A percentile compares a stretch with the other conserved stretches of the same genome.
These are phyloP conservation scores for Xylariaceae sp. DNA, from an alignment of 2,329 filamentous ascomycete genomes.

Conservation along the genomic window DNA sequence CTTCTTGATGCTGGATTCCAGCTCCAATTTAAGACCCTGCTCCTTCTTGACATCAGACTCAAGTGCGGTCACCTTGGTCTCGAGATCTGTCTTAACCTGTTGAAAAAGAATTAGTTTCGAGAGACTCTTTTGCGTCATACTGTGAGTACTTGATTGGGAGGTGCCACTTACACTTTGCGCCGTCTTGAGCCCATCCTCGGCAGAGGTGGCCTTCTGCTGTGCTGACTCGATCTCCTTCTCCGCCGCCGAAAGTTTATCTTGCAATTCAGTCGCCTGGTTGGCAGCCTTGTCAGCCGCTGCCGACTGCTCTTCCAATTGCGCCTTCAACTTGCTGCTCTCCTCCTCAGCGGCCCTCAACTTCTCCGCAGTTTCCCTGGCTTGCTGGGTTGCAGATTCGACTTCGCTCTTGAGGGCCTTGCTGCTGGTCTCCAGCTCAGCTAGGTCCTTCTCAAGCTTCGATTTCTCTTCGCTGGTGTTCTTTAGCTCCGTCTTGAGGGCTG, in stretches of 20 bases:
- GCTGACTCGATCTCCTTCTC: constrained; percentile 31
- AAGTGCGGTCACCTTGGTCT: constrained; percentile 24
- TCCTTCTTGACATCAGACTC: constrained; percentile 22
- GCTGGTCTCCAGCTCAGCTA: constrained; percentile 26
- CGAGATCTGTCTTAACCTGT: constrained; percentile 28
- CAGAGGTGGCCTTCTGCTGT: constrained; percentile 37
- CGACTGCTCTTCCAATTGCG: constrained; percentile 9
- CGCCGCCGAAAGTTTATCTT: constrained; percentile 19
- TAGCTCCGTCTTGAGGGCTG: constrained; percentile 20
- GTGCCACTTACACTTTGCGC: constrained; percentile 30
- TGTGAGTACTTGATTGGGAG: neutral
- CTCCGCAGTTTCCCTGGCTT: constrained; percentile 7
- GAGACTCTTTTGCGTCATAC: neutral
- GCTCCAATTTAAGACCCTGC: constrained; percentile 20
- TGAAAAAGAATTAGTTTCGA: constrained; percentile 1
- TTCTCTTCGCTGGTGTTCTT: constrained; percentile 19
- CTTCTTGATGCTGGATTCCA: constrained; percentile 20
- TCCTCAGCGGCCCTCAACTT: constrained; percentile 27
- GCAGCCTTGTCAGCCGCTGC: neutral
- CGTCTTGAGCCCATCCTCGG: constrained; percentile 36
- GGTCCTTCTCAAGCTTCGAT: constrained; percentile 25
- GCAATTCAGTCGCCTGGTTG: constrained; percentile 1
- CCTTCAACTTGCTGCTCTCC: constrained; percentile 18
- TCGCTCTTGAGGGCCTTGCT: constrained; percentile 24
- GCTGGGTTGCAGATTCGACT: constrained; percentile 16